phyloP scores from a whole-genome alignment of 169 alveolate species.

The Eimeria praecox region DNA sequence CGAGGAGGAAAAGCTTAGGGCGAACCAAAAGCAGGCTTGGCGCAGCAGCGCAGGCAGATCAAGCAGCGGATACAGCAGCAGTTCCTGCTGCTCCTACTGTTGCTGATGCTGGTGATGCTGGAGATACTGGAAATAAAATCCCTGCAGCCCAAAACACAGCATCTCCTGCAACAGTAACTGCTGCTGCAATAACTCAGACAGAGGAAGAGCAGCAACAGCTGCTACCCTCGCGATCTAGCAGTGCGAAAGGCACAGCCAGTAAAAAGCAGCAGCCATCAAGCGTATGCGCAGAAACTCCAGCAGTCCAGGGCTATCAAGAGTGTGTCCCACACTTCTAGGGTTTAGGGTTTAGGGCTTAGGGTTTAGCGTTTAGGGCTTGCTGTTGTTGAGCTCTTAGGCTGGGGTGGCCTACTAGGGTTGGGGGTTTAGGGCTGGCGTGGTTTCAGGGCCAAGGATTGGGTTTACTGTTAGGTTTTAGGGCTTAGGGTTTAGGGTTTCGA shows the following conservation, averaged over 20 bases:
- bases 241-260: not conserved
- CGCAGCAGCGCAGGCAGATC: not conserved
- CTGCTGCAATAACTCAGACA: not conserved
- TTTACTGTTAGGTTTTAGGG: not conserved
- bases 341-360: not conserved
- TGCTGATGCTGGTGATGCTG: not conserved
- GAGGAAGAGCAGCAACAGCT: conserved; percentile 31
- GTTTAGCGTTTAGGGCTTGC: not conserved
- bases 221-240: not conserved
- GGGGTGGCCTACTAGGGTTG: not conserved
- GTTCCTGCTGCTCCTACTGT: not conserved
- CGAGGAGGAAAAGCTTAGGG: conserved; percentile 1
- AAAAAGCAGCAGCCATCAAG: not conserved
- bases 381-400: not conserved
- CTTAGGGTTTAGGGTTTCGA: not conserved
- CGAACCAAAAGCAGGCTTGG: not conserved
- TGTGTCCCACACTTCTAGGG: not conserved
- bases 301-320: conserved; percentile 49
- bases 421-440: not conserved
- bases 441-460: not conserved
- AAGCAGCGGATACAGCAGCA: not conserved
- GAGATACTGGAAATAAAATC: not conserved
- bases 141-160: not conserved
- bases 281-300: not conserved
- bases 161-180: not conserved